Base-by-base conservation (phyloP, 495 filamentous ascomycete species). In the Schizothecium vesticola region DNA sequence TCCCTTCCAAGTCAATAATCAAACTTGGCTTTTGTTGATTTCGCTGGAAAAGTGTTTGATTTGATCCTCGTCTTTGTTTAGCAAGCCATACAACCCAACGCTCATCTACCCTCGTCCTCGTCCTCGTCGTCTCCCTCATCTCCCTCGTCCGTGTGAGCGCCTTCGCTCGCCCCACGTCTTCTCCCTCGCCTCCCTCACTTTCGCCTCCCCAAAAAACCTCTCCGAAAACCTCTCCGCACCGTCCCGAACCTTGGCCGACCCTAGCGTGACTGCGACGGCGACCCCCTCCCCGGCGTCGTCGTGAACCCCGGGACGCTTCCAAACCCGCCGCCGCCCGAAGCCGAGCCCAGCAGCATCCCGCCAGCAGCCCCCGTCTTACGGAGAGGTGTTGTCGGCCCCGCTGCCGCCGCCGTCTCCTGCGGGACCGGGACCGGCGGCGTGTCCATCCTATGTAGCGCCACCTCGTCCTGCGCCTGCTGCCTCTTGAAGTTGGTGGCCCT, bases 401-500 rank as follows among this genome's bases (percentile, higher is more conserved):
- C 56, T n/a, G n/a, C n/a, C 19, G 28, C 63, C 24, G 23, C 25
- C n/a, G 24, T 16, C n/a, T 58, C 65, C 28, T 51, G 43, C 19
- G 43, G 43, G 5, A 31, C 16, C 22, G 61, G 56, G 23, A 58
- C 61, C 7, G 74, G 74, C 51, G 74, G 72, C 24, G 71, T 76
- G n/a, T 73, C 72, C 33, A 72, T 76, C 64, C 72, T 66, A 65
- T 70, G 69, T 4, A 51, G 43, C 12, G 70, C 64, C 9, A 68
- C 67, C 59, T 69, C 65, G 11, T 70, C 69, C 9, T 72, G 68
- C 65, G 62, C 80, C n/a, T 75, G 72, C 43, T 92, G 93, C 1
- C 91, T 89, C 67, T 90, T 90, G 79, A 91, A 97, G 60, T 89
- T 87, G 25, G 83, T 86, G 62, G 86, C 89, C 68, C 82, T 84